Conservation (phyloP, 331 rosid genomes). For the Quercus tomentella region DNA sequence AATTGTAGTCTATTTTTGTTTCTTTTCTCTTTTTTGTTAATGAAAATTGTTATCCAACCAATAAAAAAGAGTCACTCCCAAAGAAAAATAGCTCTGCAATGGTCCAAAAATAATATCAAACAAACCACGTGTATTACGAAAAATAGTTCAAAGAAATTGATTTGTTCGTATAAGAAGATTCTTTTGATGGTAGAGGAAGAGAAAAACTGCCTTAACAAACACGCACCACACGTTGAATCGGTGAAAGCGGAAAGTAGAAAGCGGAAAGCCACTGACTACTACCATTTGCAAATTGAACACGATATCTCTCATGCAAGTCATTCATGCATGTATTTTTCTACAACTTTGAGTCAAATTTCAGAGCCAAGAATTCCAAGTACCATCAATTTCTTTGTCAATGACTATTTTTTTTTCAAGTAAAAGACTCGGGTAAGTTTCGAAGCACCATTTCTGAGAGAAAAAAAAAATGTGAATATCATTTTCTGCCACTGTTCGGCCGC, state of each 20-base stretch:
- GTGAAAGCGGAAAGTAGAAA: not conserved
- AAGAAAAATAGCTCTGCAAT: too few species aligned
- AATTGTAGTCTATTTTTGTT: too few species aligned
- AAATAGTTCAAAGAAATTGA: not conserved
- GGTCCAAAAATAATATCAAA: conserved; percentile 9
- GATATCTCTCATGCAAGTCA: not conserved
- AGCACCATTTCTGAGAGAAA: too few species aligned
- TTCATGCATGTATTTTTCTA: not conserved
- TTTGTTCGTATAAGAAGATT: not conserved
- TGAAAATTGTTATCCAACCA: too few species aligned
- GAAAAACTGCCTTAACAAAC: not conserved
- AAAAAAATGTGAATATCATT: too few species aligned
- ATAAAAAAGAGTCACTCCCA: too few species aligned
- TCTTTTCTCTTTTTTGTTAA: too few species aligned
- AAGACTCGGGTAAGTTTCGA: too few species aligned
- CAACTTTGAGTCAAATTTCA: not conserved
- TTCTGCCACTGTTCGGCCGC: too few species aligned
- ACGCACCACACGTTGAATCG: not conserved
- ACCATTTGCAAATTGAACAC: not conserved
- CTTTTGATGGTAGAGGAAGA: not conserved
- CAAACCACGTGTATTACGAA: not conserved
- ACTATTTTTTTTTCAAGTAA: not conserved
- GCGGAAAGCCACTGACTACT: not conserved
- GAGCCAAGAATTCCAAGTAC: not conserved
- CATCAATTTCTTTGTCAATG: not conserved